Conservation (phyloP, 352 stramenopile species). For the Globisporangium takayamanum region DNA sequence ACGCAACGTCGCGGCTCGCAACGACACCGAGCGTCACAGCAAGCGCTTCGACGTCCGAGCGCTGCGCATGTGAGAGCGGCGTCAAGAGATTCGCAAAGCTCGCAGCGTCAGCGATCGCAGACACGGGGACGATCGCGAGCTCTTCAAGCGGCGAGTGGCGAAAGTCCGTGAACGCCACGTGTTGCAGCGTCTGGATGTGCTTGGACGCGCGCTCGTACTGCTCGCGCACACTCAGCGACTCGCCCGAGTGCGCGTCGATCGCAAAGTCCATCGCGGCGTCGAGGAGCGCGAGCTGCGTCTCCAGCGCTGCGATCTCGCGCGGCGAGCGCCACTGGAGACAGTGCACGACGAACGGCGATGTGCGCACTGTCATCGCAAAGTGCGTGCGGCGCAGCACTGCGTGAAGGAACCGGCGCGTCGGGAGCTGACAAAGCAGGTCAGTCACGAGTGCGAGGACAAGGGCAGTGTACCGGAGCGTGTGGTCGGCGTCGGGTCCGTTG, state of each 20-base stretch:
- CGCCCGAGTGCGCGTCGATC: constrained; percentile 81
- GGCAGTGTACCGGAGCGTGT: constrained; percentile 33
- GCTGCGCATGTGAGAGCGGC: constrained; percentile 25
- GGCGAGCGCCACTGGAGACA: constrained; percentile 28
- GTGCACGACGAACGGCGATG: constrained; percentile 33
- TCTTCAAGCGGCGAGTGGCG: constrained; percentile 42
- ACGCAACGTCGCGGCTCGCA: constrained; percentile 25
- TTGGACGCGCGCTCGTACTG: constrained; percentile 36
- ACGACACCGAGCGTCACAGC: constrained; percentile 45
- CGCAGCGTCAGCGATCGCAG: constrained; percentile 33
- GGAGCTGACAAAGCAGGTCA: constrained; percentile 83
- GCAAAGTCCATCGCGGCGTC: constrained; percentile 65
- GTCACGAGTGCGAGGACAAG: constrained; percentile 74
- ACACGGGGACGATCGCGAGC: constrained; percentile 51
- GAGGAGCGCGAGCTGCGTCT: constrained; percentile 59
- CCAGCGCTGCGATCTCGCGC: constrained; percentile 37
- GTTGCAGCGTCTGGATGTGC: constrained; percentile 73
- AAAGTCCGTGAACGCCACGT: constrained; percentile 40
- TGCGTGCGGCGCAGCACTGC: constrained; percentile 62
- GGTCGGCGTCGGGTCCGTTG: constrained; percentile 5
- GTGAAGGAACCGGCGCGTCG: constrained; percentile 86
- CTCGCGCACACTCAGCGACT: constrained; percentile 44
- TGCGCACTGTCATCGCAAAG: constrained; percentile 32
- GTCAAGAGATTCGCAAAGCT: constrained; percentile 40
- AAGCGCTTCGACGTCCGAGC: constrained; percentile 25